phyloP scores from a whole-genome alignment of 352 stramenopile species.

The Pythium aphanidermatum region DNA sequence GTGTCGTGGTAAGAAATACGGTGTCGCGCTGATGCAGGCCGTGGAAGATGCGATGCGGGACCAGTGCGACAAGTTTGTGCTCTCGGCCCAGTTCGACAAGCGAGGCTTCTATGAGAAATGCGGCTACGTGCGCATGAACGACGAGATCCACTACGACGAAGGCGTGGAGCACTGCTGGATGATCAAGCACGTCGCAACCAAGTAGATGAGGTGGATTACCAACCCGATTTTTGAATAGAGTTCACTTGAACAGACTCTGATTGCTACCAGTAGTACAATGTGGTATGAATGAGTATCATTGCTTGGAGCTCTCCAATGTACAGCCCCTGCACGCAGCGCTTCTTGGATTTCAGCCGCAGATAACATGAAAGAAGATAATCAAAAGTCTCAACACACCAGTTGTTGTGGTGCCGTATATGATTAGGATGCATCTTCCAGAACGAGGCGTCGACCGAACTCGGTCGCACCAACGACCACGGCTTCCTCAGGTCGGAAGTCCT shows the following conservation, averaged over 20 bases:
- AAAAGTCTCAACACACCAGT: not conserved
- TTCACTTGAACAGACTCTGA: too few relatives aligned
- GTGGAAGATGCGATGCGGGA: conserved; percentile 27
- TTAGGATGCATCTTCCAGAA: conserved; percentile 12
- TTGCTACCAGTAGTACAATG: too few relatives aligned
- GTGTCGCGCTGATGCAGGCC: conserved; percentile 30
- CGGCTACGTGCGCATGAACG: conserved; percentile 40
- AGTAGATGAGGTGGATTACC: too few relatives aligned
- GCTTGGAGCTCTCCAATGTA: too few relatives aligned
- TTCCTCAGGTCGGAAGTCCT: conserved; percentile 50
- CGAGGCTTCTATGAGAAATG: conserved; percentile 66
- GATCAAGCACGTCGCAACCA: conserved; percentile 14
- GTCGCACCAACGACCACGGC: conserved; percentile 52
- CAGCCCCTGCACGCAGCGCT: too few relatives aligned
- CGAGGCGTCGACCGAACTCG: conserved; percentile 43
- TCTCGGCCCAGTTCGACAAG: conserved; percentile 46
- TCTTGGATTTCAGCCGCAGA: too few relatives aligned
- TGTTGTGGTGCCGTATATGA: too few relatives aligned
- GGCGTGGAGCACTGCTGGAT: conserved; percentile 42
- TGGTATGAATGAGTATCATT: too few relatives aligned
- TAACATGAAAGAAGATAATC: not conserved
- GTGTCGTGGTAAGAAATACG: conserved; percentile 51
- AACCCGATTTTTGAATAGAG: too few relatives aligned
- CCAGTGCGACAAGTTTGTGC: conserved; percentile 30
- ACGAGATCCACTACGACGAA: conserved; percentile 56